Evolutionary conservation across 2,329 filamentous ascomycete genomes (phyloP).

Genomic region (Clonostachys rhizophaga): DNA sequence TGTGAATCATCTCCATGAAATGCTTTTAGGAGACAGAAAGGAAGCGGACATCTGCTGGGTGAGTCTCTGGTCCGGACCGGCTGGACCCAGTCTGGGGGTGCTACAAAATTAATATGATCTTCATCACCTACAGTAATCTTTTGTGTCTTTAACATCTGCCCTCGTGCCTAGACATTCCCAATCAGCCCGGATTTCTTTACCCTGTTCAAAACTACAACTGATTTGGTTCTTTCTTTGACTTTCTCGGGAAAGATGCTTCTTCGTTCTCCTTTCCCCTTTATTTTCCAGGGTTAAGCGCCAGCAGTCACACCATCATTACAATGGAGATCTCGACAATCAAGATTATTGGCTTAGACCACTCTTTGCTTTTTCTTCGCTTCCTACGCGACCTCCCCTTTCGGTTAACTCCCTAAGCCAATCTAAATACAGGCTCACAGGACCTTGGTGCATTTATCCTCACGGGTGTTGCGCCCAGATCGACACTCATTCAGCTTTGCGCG

Average conservation of each 20-base stretch:
- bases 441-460: conserved; percentile 4
- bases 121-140: too few relatives aligned
- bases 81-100: too few relatives aligned
- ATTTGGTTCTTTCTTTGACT: neutral
- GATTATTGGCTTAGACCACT: neutral
- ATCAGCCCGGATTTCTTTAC: neutral
- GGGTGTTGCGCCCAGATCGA: conserved; percentile 1
- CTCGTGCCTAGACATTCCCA: neutral
- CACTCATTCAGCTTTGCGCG: conserved; percentile 15
- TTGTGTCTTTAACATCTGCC: too few relatives aligned
- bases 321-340: neutral
- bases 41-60: too few relatives aligned
- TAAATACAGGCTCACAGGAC: conserved; percentile 2
- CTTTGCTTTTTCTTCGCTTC: neutral
- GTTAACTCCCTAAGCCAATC: conserved; percentile 1
- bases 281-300: neutral
- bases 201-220: neutral
- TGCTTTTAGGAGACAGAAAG: too few relatives aligned
- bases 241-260: neutral
- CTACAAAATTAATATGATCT: too few relatives aligned
- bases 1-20: too few relatives aligned
- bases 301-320: neutral
- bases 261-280: neutral
- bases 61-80: too few relatives aligned
- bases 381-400: conserved; percentile 1